These are phyloP conservation scores for Trametopsis cervina DNA, from an alignment of 768 basidiomycete genomes.

Conservation along the genomic window DNA sequence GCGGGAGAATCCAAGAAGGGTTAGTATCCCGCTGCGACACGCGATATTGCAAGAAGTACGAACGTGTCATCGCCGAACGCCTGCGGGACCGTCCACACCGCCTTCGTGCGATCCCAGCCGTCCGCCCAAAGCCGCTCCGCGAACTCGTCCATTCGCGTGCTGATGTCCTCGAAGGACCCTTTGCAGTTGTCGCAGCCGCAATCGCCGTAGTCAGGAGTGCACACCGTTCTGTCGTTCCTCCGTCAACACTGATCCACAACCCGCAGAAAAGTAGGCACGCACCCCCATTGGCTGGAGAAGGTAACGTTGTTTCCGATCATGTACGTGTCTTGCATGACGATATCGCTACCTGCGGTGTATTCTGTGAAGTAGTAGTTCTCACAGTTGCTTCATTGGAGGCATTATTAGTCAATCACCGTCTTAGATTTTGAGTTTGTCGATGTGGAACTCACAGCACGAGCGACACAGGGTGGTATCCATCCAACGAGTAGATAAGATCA, in stretches of 20 bases:
- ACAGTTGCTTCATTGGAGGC: conserved; percentile 29
- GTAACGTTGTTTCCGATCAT: conserved; percentile 53
- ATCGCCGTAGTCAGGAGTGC: conserved; percentile 59
- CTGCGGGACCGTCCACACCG: conserved; percentile 78
- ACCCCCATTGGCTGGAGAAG: conserved; percentile 54
- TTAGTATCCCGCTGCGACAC: not conserved
- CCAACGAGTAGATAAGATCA: conserved; percentile 39
- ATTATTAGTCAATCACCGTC: not conserved
- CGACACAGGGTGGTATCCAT: conserved; percentile 54
- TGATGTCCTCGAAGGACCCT: conserved; percentile 63
- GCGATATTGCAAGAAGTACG: conserved; percentile 13
- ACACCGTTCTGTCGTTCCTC: conserved; percentile 35
- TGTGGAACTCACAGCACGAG: conserved; percentile 30
- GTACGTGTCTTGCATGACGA: conserved; percentile 66
- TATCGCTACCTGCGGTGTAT: conserved; percentile 59
- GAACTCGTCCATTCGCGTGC: conserved; percentile 61
- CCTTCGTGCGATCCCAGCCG: conserved; percentile 63
- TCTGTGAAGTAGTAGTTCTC: conserved; percentile 54
- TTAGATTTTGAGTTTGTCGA: too few relatives aligned
- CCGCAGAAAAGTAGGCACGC: not conserved
- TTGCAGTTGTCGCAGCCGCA: conserved; percentile 72
- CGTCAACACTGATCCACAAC: too few relatives aligned
- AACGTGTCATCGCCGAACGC: conserved; percentile 53
- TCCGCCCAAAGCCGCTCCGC: conserved; percentile 48
- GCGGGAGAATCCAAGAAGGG: too few relatives aligned